Percentiles rank a stretch among this genome's conserved stretches.
These are phyloP conservation scores for Lasiodiplodia sp. DNA, from an alignment of 2,329 filamentous ascomycete genomes.

Conservation along the genomic window DNA sequence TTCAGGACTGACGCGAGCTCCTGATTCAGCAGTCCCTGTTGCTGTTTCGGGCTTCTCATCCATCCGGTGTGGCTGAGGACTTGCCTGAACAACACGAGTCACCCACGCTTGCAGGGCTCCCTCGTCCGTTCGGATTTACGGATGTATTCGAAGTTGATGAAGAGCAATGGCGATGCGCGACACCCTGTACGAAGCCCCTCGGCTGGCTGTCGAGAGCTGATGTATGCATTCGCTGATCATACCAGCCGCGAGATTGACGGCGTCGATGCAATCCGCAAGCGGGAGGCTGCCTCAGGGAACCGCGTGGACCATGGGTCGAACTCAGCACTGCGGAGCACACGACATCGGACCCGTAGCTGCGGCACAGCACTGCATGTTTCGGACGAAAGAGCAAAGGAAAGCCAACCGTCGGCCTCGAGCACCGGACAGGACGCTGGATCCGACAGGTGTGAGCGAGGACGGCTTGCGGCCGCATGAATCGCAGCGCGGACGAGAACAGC, in stretches of 20 bases:
- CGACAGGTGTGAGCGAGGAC: constrained; percentile 7
- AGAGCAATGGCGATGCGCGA: constrained; percentile 17
- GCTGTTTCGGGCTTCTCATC: constrained; percentile 2
- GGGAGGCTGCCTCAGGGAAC: constrained; percentile 17
- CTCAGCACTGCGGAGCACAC: background rate
- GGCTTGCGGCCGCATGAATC: background rate
- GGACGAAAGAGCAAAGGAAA: constrained; percentile 23
- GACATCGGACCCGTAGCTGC: background rate
- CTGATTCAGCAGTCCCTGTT: constrained; percentile 20
- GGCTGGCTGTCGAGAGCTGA: constrained; percentile 1
- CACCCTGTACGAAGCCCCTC: constrained; percentile 9
- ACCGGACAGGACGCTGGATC: background rate
- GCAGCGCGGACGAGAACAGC: background rate
- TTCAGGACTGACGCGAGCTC: constrained; percentile 22
- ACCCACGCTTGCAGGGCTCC: background rate
- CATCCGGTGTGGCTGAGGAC: constrained; percentile 15
- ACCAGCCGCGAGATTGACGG: constrained; percentile 4
- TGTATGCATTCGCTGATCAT: constrained; percentile 7
- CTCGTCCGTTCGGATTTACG: constrained; percentile 15
- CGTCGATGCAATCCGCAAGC: constrained; percentile 5
- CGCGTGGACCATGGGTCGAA: constrained; percentile 12
- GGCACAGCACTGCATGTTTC: constrained; percentile 24
- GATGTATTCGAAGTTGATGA: constrained; percentile 18
- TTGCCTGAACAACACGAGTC: constrained; percentile 7
- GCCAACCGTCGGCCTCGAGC: constrained; percentile 17